Conservation (phyloP, 1,284 basidiomycete genomes). For the Trametes sp. region DNA sequence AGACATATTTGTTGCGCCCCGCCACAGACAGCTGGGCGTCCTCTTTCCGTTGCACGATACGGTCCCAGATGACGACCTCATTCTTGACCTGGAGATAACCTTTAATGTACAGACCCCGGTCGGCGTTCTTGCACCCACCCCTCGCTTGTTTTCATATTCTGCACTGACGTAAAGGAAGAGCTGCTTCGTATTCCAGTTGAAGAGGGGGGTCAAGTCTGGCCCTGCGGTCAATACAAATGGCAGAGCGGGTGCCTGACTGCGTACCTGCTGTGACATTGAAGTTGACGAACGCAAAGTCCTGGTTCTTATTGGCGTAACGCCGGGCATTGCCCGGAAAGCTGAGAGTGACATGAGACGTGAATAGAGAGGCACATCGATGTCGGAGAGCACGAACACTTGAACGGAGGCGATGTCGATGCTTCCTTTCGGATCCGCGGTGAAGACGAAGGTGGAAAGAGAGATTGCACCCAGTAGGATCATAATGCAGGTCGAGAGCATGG, state of each 20-base stretch:
- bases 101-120: background rate
- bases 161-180: constrained; percentile 86
- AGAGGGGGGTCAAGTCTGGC: constrained; percentile 80
- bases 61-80: constrained; percentile 91
- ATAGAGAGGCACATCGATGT: background rate
- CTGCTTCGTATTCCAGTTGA: constrained; percentile 96
- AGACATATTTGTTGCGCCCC: constrained; percentile 84
- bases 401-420: constrained; percentile 46
- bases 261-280: constrained; percentile 81
- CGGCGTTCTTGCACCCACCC: constrained; percentile 55
- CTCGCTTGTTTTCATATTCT: constrained; percentile 76
- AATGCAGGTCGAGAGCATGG: constrained; percentile 79
- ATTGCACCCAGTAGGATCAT: constrained; percentile 80
- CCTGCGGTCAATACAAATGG: background rate
- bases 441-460: constrained; percentile 73
- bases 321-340: constrained; percentile 64
- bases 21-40: constrained; percentile 74
- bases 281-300: constrained; percentile 79
- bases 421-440: constrained; percentile 66
- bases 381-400: constrained; percentile 39
- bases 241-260: constrained; percentile 1
- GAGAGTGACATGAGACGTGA: constrained; percentile 1
- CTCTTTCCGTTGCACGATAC: constrained; percentile 80
- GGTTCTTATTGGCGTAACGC: constrained; percentile 61
- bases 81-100: constrained; percentile 66